phyloP scores from a whole-genome alignment of 495 filamentous ascomycete species.

The Usnea hakonensis region DNA sequence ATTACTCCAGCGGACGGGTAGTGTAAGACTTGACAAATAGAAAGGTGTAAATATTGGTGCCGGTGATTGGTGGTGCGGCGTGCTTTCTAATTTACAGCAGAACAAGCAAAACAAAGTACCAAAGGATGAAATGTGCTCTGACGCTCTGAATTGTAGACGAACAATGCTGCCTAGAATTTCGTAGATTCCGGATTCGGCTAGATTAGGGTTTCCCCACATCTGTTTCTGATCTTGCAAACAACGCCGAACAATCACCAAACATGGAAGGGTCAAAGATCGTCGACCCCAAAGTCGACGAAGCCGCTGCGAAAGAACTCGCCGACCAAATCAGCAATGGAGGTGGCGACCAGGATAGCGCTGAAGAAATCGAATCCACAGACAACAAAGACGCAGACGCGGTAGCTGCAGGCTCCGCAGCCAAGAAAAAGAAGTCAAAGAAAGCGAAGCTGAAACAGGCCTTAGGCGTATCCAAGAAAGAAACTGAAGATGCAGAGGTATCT shows the following conservation, averaged over 20 bases:
- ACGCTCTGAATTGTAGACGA: no score
- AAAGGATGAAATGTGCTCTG: no score
- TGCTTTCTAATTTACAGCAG: background rate
- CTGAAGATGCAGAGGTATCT: slow-evolving; percentile 17
- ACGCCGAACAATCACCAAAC: slow-evolving; percentile 5
- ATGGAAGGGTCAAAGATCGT: slow-evolving; percentile 21
- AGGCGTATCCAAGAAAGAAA: slow-evolving; percentile 20
- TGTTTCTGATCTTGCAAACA: background rate
- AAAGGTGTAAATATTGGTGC: background rate
- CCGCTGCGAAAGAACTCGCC: slow-evolving; percentile 17
- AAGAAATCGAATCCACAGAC: slow-evolving; percentile 18
- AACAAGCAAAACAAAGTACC: background rate
- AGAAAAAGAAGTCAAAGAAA: slow-evolving; percentile 28
- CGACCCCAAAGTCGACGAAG: slow-evolving; percentile 17
- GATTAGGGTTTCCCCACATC: background rate
- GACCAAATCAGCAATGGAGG: background rate
- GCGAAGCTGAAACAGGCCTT: slow-evolving; percentile 25
- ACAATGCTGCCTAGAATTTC: background rate
- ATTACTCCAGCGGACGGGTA: background rate
- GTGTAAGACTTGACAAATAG: background rate
- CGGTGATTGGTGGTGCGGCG: background rate
- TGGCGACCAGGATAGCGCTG: slow-evolving; percentile 13
- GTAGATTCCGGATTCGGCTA: background rate
- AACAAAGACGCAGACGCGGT: slow-evolving; percentile 18
- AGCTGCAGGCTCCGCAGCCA: slow-evolving; percentile 25